Evolutionary conservation across 2,329 filamentous ascomycete species (phyloP).

Genomic region (Sphaerostilbella broomeana): DNA sequence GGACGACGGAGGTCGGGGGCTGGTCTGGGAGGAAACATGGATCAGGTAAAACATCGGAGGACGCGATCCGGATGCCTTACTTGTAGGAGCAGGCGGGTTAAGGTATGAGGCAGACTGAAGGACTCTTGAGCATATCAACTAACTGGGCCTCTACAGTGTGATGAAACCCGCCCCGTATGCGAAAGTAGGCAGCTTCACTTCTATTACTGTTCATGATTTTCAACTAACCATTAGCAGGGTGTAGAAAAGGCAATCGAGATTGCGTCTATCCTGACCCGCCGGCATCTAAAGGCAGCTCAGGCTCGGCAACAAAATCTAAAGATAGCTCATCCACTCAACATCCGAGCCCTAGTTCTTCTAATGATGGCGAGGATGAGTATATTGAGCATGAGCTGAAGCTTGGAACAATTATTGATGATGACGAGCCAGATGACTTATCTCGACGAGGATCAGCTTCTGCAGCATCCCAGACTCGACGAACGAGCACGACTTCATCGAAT

Average conservation of each 20-base stretch:
- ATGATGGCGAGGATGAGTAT: constrained; percentile 45
- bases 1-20: constrained; percentile 43
- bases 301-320: constrained; percentile 26
- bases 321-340: constrained; percentile 34
- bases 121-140: constrained; percentile 1
- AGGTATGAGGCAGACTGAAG: constrained; percentile 40
- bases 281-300: constrained; percentile 32
- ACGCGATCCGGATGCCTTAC: constrained; percentile 92
- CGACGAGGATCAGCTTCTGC: constrained; percentile 17
- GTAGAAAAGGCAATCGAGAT: constrained; percentile 83
- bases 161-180: constrained; percentile 80
- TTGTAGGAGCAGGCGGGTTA: constrained; percentile 82
- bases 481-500: constrained; percentile 34
- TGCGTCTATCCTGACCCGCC: constrained; percentile 80
- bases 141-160: constrained; percentile 55
- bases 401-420: constrained; percentile 49
- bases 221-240: constrained; percentile 50
- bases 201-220: neutral
- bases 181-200: constrained; percentile 50
- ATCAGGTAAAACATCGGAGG: constrained; percentile 85
- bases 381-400: constrained; percentile 37
- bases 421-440: constrained; percentile 37
- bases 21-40: constrained; percentile 36
- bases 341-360: constrained; percentile 47
- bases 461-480: constrained; percentile 16